Base-by-base conservation (phyloP, 768 basidiomycete genomes). In the Lactifluus echinatus region DNA sequence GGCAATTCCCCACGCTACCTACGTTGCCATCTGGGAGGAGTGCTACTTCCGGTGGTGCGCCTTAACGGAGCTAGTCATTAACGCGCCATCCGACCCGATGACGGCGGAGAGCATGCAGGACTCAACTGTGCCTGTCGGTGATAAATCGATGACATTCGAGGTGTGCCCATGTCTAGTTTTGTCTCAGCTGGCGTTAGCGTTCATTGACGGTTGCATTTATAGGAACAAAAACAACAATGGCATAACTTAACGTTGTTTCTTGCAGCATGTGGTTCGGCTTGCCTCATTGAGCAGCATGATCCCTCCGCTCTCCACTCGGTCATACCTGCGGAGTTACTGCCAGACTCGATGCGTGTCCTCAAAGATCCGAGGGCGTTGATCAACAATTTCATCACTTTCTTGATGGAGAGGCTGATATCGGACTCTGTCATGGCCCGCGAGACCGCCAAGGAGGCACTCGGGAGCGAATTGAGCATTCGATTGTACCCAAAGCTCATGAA, bases 211-310 rank as follows among this genome's bases (percentile, higher is more conserved):
- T 28, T 31, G 12, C 53, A 89, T n/a, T n/a, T n/a, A 15, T 52
- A 91, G 88, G 88, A 90, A 19, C 77, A 82, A 62, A 79, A 83
- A 40, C 79, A 76, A 36, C 87, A 91, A 63, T 96, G 93, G 92
- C 85, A 89, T 64, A 91, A 93, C 66, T 72, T 91, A 12, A 84
- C 87, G 0, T 71, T 91, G 23, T 89, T 87, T 70, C 73, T 94
- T 37, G 82, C 88, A 3, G 80, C 87, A 0, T 76, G 84, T n/a
- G 83, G 84, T 36, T 85, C 86, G 4, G 73, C 80, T 6, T 85
- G 85, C 59, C 71, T 81, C 19, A 72, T 75, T 39, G 80, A 85
- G 15, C 72, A 75, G 43, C 74, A 78, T 31, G 74, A 82, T 40
- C 69, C 77, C 33, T 69, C 71, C n/a, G 73, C 76, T 23, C 70